These are phyloP conservation scores for Taxawa tesnikishii DNA, from an alignment of 2,329 filamentous ascomycete genomes.

Conservation along the genomic window DNA sequence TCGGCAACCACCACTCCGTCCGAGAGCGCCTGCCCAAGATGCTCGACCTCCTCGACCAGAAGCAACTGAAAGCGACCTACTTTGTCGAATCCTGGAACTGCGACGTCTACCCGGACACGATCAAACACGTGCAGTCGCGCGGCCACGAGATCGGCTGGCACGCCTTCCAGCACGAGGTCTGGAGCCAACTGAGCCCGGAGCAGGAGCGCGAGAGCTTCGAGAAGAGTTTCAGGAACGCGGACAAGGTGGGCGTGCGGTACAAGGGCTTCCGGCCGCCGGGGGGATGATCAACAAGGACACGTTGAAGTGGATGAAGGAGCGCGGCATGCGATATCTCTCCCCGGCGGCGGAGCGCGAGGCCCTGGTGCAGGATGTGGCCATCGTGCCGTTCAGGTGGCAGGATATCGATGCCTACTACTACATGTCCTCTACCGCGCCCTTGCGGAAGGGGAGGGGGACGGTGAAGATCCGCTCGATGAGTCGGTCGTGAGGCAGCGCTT, in stretches of 20 bases:
- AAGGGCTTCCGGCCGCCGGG: constrained; percentile 19
- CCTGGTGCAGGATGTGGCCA: constrained; percentile 8
- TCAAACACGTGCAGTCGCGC: constrained; percentile 12
- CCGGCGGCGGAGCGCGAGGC: constrained; percentile 19
- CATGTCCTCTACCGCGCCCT: constrained; percentile 16
- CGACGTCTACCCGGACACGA: constrained; percentile 12
- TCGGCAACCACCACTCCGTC: constrained; percentile 18
- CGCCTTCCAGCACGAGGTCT: constrained; percentile 21
- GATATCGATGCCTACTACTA: constrained; percentile 22
- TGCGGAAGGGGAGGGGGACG: constrained; percentile 16
- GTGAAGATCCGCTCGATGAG: constrained; percentile 10
- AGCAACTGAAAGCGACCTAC: constrained; percentile 18
- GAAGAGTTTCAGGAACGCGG: constrained; percentile 15
- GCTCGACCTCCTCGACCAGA: constrained; percentile 14
- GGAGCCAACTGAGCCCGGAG: constrained; percentile 15
- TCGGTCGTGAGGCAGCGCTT: constrained; percentile 12
- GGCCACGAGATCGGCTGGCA: constrained; percentile 21
- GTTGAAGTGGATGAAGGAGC: constrained; percentile 15
- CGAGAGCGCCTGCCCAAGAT: constrained; percentile 16
- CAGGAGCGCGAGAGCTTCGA: constrained; percentile 14
- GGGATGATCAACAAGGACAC: constrained; percentile 19
- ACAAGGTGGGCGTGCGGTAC: constrained; percentile 11
- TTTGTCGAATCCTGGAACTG: constrained; percentile 22
- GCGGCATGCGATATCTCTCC: constrained; percentile 18
- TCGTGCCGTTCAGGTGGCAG: constrained; percentile 13